Evolutionary conservation across 1,284 basidiomycete genomes (phyloP).

Genomic region (Anthracocystis setariae): DNA sequence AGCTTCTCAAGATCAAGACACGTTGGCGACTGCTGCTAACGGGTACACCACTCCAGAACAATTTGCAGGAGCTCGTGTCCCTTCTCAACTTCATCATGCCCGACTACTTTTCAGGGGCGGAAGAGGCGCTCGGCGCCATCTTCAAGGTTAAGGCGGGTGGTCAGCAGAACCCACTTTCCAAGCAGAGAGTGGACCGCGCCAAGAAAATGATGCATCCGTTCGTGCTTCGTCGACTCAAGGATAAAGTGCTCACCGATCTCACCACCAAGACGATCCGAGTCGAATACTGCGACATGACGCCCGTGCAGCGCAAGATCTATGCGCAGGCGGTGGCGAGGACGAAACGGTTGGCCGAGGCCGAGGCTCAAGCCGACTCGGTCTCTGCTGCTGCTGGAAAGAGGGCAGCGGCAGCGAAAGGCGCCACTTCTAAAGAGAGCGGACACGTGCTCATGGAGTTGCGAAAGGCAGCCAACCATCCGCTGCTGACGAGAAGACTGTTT

Average conservation of each 20-base stretch:
- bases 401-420: slow-evolving; percentile 14
- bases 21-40: slow-evolving; percentile 92
- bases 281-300: slow-evolving; percentile 93
- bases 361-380: slow-evolving; percentile 60
- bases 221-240: slow-evolving; percentile 90
- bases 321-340: slow-evolving; percentile 84
- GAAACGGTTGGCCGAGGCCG: slow-evolving; percentile 74
- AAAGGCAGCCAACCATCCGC: slow-evolving; percentile 94
- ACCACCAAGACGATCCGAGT: slow-evolving; percentile 91
- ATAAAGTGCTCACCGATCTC: slow-evolving; percentile 87
- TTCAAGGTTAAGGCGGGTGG: slow-evolving; percentile 95
- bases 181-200: slow-evolving; percentile 89
- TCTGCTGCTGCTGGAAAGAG: slow-evolving; percentile 12
- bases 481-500: slow-evolving; percentile 89
- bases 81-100: slow-evolving; percentile 98
- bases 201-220: slow-evolving; percentile 99
- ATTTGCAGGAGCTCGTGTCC: slow-evolving; percentile 86
- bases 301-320: slow-evolving; percentile 84
- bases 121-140: slow-evolving; percentile 84
- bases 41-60: slow-evolving; percentile 88
- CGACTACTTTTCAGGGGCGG: slow-evolving; percentile 81
- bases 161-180: slow-evolving; percentile 84
- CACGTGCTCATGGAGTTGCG: slow-evolving; percentile 95
- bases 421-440: slow-evolving; percentile 35
- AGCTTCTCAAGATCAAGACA: slow-evolving; percentile 84